A percentile compares a stretch with the other conserved stretches of the same genome.
Conservation (phyloP, 2,329 filamentous ascomycete genomes). For the Drechslerella dactyloides region DNA sequence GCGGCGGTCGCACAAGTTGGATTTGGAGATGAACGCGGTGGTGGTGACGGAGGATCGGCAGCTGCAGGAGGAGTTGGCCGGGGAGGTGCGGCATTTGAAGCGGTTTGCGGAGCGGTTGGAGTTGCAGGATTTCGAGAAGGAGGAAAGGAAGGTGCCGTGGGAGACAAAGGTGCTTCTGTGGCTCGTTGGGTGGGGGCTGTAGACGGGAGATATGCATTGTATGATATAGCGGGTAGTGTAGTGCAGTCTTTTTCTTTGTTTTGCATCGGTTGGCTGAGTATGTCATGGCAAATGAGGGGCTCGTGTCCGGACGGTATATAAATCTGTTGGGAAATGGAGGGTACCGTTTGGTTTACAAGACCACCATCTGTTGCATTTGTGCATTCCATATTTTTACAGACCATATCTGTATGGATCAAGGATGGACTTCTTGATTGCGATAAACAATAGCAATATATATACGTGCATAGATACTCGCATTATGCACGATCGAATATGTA, state of each 20-base stretch:
- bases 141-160: constrained; percentile 82
- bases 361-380: too few relatives aligned
- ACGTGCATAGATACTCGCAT: not conserved
- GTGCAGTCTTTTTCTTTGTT: too few relatives aligned
- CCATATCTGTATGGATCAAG: too few relatives aligned
- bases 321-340: too few relatives aligned
- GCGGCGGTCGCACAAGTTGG: constrained; percentile 86
- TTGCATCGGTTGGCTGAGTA: too few relatives aligned
- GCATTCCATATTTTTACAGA: too few relatives aligned
- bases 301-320: too few relatives aligned
- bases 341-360: too few relatives aligned
- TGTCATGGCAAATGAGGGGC: too few relatives aligned
- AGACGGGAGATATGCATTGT: not conserved
- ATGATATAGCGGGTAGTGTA: too few relatives aligned
- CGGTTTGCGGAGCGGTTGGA: constrained; percentile 73
- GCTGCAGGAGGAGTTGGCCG: constrained; percentile 73
- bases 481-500: constrained; percentile 21
- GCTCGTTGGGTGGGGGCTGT: constrained; percentile 50
- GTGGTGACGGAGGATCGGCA: constrained; percentile 79
- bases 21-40: constrained; percentile 86
- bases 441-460: not conserved
- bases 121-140: constrained; percentile 77
- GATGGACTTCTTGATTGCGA: too few relatives aligned
- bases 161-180: constrained; percentile 65
- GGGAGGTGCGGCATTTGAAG: constrained; percentile 81